phyloP scores from a whole-genome alignment of 208 protist genomes.

The Trypanosoma avium region DNA sequence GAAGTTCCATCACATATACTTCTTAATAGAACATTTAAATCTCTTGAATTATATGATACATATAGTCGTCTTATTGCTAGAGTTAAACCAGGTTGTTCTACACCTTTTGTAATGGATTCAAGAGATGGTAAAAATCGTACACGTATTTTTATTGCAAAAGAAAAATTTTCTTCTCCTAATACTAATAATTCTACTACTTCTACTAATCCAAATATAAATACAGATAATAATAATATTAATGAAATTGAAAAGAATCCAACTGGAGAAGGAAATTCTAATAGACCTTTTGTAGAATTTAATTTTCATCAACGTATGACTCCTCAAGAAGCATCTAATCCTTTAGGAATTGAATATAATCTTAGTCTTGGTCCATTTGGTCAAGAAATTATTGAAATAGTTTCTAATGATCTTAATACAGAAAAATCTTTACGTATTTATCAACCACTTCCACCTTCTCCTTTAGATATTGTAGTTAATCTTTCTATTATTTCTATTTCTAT shows the following conservation, averaged over 20 bases:
- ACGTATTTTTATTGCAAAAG: constrained; percentile 16
- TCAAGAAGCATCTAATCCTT: constrained; percentile 26
- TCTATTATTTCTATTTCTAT: constrained; percentile 60
- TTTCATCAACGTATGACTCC: constrained; percentile 25
- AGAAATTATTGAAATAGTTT: constrained; percentile 56
- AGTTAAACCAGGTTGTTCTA: constrained; percentile 46
- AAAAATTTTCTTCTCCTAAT: neutral
- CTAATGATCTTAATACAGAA: constrained; percentile 17
- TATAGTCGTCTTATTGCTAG: constrained; percentile 55
- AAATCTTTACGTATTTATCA: constrained; percentile 18
- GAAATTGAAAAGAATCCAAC: no score
- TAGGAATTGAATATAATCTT: constrained; percentile 47
- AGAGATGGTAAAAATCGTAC: constrained; percentile 9
- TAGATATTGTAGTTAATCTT: constrained; percentile 68
- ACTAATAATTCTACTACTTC: neutral
- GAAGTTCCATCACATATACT: constrained; percentile 58
- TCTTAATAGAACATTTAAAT: constrained; percentile 67
- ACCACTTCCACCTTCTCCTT: constrained; percentile 35
- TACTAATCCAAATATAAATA: neutral
- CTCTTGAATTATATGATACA: constrained; percentile 53
- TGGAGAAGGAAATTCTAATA: neutral
- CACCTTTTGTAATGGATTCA: constrained; percentile 25
- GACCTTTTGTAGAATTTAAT: constrained; percentile 25
- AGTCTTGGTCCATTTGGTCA: constrained; percentile 58
- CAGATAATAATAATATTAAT: neutral